Evolutionary conservation across 83 land plant species (phyloP).

Genomic region (Diphasiastrum complanatum): DNA sequence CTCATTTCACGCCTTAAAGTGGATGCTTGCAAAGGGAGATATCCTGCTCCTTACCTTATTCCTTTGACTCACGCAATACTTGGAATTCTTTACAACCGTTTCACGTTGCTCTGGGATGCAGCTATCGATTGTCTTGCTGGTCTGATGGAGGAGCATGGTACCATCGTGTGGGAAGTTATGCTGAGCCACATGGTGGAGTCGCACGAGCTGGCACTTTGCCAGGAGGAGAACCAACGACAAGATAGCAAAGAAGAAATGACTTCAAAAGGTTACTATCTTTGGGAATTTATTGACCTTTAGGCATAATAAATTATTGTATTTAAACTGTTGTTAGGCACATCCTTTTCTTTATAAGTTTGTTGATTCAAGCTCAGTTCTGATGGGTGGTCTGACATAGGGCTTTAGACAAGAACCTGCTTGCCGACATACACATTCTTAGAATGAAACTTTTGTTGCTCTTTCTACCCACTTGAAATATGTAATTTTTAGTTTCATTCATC

Average conservation of each 20-base stretch:
- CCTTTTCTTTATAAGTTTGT: too few species aligned
- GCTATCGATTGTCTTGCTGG: conserved; percentile 55
- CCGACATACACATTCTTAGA: too few species aligned
- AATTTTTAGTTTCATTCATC: too few species aligned
- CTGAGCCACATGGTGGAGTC: background rate
- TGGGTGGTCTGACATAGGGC: too few species aligned
- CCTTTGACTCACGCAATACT: conserved; percentile 48
- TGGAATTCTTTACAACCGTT: conserved; percentile 72
- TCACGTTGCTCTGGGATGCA: conserved; percentile 53
- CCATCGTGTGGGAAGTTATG: conserved; percentile 32
- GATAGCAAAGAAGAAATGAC: background rate
- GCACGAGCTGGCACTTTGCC: background rate
- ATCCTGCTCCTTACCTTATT: conserved; percentile 37
- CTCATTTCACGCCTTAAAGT: conserved; percentile 58
- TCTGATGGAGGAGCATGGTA: conserved; percentile 32
- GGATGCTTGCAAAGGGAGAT: conserved; percentile 37
- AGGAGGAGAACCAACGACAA: background rate
- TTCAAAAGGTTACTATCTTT: background rate
- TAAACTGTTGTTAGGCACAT: too few species aligned
- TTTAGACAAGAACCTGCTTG: too few species aligned
- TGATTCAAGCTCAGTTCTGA: too few species aligned
- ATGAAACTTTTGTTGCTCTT: too few species aligned
- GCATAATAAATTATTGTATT: too few species aligned
- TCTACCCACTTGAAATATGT: too few species aligned
- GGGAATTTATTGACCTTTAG: background rate